phyloP scores from a whole-genome alignment of 2,329 filamentous ascomycete genomes.

The Tolypocladium ovalisporum region DNA sequence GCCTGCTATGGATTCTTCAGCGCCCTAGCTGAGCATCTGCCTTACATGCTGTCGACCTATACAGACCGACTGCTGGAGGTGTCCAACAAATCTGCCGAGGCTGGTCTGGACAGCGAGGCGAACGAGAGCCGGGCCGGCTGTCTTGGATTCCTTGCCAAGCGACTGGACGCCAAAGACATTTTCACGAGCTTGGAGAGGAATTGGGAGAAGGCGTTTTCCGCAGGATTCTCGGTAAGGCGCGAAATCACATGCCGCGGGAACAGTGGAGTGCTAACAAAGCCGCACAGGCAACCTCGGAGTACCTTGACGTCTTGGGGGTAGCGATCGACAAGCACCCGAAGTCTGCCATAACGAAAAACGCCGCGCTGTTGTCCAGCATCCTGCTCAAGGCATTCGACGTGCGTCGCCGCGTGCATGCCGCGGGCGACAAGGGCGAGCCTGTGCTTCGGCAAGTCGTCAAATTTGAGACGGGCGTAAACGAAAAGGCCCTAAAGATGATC shows the following conservation, averaged over 20 bases:
- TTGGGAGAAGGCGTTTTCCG: constrained; percentile 53
- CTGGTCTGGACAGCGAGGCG: constrained; percentile 48
- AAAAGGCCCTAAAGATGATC: constrained; percentile 75
- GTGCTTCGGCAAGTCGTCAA: constrained; percentile 37
- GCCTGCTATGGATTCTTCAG: constrained; percentile 73
- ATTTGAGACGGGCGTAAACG: constrained; percentile 56
- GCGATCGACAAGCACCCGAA: constrained; percentile 73
- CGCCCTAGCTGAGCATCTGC: constrained; percentile 69
- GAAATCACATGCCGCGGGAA: neutral
- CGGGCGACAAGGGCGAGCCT: constrained; percentile 33
- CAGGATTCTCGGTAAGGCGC: constrained; percentile 49
- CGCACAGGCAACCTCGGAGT: constrained; percentile 52
- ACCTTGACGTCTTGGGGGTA: constrained; percentile 56
- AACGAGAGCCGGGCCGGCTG: constrained; percentile 58
- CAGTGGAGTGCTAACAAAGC: constrained; percentile 16
- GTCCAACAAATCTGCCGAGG: constrained; percentile 60
- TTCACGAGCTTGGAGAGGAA: constrained; percentile 63
- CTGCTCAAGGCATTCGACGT: constrained; percentile 53
- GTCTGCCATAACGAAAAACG: constrained; percentile 64
- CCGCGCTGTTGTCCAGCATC: constrained; percentile 55
- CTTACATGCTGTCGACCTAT: constrained; percentile 78
- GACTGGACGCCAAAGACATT: constrained; percentile 66
- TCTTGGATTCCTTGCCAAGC: constrained; percentile 63
- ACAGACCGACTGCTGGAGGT: constrained; percentile 61
- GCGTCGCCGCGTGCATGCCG: constrained; percentile 42